These are phyloP conservation scores for Kodamaea kaohsiungensis DNA, from an alignment of 805 yeast genomes.

Conservation along the genomic window DNA sequence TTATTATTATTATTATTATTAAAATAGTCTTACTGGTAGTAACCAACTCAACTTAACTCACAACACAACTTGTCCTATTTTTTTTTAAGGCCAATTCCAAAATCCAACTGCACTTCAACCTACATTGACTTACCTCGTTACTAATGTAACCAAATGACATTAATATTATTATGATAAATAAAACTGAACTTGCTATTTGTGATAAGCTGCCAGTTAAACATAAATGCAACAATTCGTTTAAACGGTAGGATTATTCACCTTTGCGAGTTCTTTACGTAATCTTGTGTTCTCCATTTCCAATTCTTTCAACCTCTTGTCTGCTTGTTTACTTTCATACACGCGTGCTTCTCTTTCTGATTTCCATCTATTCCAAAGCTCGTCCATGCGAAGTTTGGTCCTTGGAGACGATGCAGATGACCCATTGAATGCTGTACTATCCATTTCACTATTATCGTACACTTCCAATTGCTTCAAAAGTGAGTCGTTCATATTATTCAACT, in stretches of 20 bases:
- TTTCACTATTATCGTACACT: constrained; percentile 8
- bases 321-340: constrained; percentile 58
- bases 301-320: constrained; percentile 50
- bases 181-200: not conserved
- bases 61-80: too few species aligned
- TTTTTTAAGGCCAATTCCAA: not conserved
- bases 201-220: not conserved
- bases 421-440: not conserved
- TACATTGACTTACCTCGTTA: not conserved
- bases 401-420: constrained; percentile 20
- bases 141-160: not conserved
- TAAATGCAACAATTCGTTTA: not conserved
- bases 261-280: constrained; percentile 25
- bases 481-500: constrained; percentile 25
- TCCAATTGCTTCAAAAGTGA: constrained; percentile 18
- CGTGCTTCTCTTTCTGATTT: constrained; percentile 71
- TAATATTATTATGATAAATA: not conserved
- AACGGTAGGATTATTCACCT: constrained; percentile 1
- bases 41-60: not conserved
- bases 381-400: constrained; percentile 51
- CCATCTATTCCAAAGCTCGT: constrained; percentile 65
- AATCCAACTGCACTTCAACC: not conserved
- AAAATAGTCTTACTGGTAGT: not conserved
- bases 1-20: too few species aligned
- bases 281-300: constrained; percentile 56